These are phyloP conservation scores for Decorospora gaudefroyi DNA, from an alignment of 2,329 filamentous ascomycete species.

Conservation along the genomic window DNA sequence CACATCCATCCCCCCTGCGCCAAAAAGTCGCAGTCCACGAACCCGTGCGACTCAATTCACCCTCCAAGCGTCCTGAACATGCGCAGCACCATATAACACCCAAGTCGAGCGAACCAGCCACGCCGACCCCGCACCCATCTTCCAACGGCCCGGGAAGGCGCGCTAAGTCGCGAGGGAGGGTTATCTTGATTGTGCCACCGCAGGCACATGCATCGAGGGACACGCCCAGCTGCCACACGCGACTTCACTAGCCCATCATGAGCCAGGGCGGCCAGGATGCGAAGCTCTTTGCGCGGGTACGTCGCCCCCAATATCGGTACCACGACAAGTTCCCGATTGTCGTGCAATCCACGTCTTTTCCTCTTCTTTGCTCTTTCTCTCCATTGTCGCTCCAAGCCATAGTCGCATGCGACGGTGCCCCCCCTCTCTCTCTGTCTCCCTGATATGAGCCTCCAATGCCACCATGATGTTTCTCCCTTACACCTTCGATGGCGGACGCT, in stretches of 20 bases:
- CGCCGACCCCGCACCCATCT: slow-evolving; percentile 15
- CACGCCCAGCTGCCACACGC: slow-evolving; percentile 22
- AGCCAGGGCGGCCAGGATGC: slow-evolving; percentile 84
- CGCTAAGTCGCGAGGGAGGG: slow-evolving; percentile 37
- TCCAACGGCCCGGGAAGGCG: slow-evolving; percentile 26
- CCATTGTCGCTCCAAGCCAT: too few relatives aligned
- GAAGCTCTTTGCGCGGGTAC: slow-evolving; percentile 97
- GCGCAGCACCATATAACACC: slow-evolving; percentile 20
- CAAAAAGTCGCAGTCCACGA: slow-evolving; percentile 21
- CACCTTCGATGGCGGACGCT: slow-evolving; percentile 52
- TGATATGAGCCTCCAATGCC: slow-evolving; percentile 9
- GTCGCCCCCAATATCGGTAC: slow-evolving; percentile 45
- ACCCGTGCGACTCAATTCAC: slow-evolving; percentile 6
- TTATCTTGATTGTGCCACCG: slow-evolving; percentile 30
- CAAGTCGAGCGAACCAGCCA: slow-evolving; percentile 18
- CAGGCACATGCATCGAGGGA: slow-evolving; percentile 40
- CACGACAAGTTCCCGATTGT: slow-evolving; percentile 22
- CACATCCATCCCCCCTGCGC: too few relatives aligned
- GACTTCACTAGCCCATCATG: slow-evolving; percentile 54
- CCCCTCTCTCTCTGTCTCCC: too few relatives aligned
- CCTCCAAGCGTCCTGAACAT: slow-evolving; percentile 16
- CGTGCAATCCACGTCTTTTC: slow-evolving; percentile 11
- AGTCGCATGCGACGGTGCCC: too few relatives aligned
- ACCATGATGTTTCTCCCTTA: slow-evolving; percentile 49
- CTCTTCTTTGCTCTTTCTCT: slow-evolving; percentile 4